Evolutionary conservation across 768 basidiomycete genomes (phyloP).

Genomic region (Boletus sp.): DNA sequence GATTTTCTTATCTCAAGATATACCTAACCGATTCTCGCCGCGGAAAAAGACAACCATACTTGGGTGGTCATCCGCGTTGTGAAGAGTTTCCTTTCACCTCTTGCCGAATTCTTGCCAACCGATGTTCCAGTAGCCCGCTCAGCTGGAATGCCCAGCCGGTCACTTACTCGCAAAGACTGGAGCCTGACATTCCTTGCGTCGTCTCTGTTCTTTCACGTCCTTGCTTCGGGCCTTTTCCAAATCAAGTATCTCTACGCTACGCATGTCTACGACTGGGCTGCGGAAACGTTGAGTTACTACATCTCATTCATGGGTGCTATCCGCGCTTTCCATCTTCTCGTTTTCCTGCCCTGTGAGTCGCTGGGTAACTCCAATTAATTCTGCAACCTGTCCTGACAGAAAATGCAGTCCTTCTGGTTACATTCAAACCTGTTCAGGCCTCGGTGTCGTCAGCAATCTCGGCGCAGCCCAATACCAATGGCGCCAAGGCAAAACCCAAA

Average conservation of each 20-base stretch:
- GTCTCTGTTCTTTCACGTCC: constrained; percentile 59
- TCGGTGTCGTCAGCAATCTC: constrained; percentile 6
- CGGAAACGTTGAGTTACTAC: constrained; percentile 71
- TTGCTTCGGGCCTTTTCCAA: constrained; percentile 70
- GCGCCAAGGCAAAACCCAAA: constrained; percentile 38
- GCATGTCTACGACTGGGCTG: constrained; percentile 67
- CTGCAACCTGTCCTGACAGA: constrained; percentile 33
- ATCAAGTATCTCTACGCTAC: constrained; percentile 79
- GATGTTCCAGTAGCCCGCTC: constrained; percentile 39
- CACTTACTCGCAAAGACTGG: constrained; percentile 59
- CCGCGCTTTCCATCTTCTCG: constrained; percentile 62
- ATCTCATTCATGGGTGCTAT: constrained; percentile 67
- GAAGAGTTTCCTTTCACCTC: constrained; percentile 55
- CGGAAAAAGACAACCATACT: constrained; percentile 1
- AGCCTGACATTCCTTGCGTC: constrained; percentile 69
- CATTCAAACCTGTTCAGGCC: constrained; percentile 51
- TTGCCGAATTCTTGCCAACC: constrained; percentile 67
- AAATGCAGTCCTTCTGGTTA: constrained; percentile 52
- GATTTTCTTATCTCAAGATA: neutral
- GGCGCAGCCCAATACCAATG: constrained; percentile 1
- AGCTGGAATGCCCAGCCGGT: constrained; percentile 62
- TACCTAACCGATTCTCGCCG: neutral
- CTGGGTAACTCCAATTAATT: constrained; percentile 14
- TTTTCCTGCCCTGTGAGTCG: constrained; percentile 65
- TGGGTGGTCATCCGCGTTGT: constrained; percentile 29